Percentiles rank a stretch among this genome's conserved stretches.
Conservation (phyloP, 768 basidiomycete genomes). For the Amyloporia xantha region DNA sequence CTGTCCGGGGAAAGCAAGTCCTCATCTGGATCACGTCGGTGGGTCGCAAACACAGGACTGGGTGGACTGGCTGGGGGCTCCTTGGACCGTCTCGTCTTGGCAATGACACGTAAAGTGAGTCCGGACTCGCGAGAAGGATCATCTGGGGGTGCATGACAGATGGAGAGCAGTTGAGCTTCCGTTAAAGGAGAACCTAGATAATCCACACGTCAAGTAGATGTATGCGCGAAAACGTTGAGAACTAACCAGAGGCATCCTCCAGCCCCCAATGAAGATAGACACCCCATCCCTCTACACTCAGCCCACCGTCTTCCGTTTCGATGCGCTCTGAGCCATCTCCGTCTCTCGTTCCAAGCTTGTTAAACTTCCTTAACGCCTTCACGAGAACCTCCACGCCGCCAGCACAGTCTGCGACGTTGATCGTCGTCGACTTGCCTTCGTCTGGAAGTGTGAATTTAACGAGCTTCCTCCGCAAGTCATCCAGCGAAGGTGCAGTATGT, state of each 20-base stretch:
- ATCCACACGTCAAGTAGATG: background rate
- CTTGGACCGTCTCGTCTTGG: constrained; percentile 33
- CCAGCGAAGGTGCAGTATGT: constrained; percentile 45
- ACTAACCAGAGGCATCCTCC: constrained; percentile 46
- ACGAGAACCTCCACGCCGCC: constrained; percentile 85
- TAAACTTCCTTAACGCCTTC: constrained; percentile 85
- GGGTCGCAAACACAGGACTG: constrained; percentile 21
- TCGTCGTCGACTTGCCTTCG: constrained; percentile 57
- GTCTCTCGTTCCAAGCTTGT: constrained; percentile 48
- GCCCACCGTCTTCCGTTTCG: constrained; percentile 66
- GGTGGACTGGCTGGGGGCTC: constrained; percentile 19
- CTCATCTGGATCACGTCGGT: constrained; percentile 31
- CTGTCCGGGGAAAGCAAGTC: constrained; percentile 6
- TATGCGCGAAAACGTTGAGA: background rate
- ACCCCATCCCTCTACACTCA: constrained; percentile 87
- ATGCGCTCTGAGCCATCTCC: constrained; percentile 39
- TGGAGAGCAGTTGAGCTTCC: constrained; percentile 71
- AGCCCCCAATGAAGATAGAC: constrained; percentile 63
- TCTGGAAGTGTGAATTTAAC: constrained; percentile 88
- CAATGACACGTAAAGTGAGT: constrained; percentile 60
- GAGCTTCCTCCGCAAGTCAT: constrained; percentile 75
- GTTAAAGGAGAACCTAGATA: constrained; percentile 63
- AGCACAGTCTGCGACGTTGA: constrained; percentile 75
- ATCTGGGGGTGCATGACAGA: constrained; percentile 78
- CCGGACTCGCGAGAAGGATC: constrained; percentile 77